A percentile compares a stretch with the other conserved stretches of the same genome.
phyloP scores from a whole-genome alignment of 1,139 yeast genomes.

The Geotrichum carabidarum region DNA sequence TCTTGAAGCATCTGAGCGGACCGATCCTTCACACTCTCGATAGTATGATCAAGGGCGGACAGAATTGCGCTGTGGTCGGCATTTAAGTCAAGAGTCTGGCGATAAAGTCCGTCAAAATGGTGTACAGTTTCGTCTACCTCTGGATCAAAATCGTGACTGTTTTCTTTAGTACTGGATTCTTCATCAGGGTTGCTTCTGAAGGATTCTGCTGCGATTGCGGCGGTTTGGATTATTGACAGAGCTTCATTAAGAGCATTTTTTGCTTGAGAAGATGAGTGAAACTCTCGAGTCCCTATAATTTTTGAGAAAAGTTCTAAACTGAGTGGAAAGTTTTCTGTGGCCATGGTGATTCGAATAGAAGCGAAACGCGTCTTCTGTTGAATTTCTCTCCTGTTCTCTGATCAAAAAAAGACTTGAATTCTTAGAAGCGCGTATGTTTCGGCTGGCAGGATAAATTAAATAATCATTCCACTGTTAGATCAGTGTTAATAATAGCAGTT shows the following conservation, averaged over 20 bases:
- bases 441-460: too few species aligned
- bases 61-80: neutral
- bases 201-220: neutral
- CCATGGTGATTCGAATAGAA: too few species aligned
- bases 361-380: too few species aligned
- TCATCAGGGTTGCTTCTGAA: neutral
- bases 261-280: neutral
- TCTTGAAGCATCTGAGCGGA: neutral
- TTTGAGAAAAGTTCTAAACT: neutral
- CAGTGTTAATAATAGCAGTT: too few species aligned
- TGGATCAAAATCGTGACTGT: neutral
- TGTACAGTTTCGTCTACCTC: neutral
- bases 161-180: neutral
- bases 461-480: too few species aligned
- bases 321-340: neutral
- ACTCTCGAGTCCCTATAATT: neutral
- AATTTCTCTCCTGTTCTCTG: too few species aligned
- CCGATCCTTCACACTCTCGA: neutral
- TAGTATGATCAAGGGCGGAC: neutral
- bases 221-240: neutral
- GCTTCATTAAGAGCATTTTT: neutral
- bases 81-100: constrained; percentile 1
- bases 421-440: too few species aligned
- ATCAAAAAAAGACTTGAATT: too few species aligned
- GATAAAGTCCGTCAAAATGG: neutral